A percentile compares a stretch with the other conserved stretches of the same genome.
Evolutionary conservation across 2,329 filamentous ascomycete species (phyloP).

Genomic region (Colletotrichum magnum): DNA sequence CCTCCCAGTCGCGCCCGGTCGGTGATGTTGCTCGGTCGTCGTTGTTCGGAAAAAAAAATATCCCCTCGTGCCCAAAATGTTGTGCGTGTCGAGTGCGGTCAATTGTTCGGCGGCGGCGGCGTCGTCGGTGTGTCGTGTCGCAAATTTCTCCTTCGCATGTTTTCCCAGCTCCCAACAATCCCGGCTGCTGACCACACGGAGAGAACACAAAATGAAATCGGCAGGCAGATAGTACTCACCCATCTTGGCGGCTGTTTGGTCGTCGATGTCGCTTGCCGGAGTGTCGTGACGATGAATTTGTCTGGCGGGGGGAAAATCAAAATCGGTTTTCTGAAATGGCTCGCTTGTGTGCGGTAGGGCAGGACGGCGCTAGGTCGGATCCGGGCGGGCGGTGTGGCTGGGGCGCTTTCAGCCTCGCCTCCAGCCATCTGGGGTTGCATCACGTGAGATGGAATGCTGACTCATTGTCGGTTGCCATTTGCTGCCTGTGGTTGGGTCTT

Average conservation of each 20-base stretch:
- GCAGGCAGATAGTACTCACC: slow-evolving; percentile 32
- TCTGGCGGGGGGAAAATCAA: slow-evolving; percentile 30
- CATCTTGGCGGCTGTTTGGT: slow-evolving; percentile 44
- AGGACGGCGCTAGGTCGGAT: slow-evolving; percentile 26
- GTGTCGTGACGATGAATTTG: slow-evolving; percentile 42
- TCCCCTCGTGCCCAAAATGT: slow-evolving; percentile 26
- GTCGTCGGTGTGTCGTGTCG: neutral
- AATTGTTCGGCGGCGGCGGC: slow-evolving; percentile 18
- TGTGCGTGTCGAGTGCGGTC: slow-evolving; percentile 16
- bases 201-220: slow-evolving; percentile 1
- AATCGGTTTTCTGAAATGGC: slow-evolving; percentile 40
- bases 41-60: neutral
- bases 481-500: neutral
- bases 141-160: neutral
- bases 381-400: slow-evolving; percentile 27
- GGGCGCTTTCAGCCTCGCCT: slow-evolving; percentile 23
- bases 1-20: neutral
- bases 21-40: neutral
- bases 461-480: neutral
- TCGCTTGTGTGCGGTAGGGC: slow-evolving; percentile 42
- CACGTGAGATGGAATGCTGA: slow-evolving; percentile 25
- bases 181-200: slow-evolving; percentile 27
- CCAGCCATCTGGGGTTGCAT: slow-evolving; percentile 2
- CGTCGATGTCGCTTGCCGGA: slow-evolving; percentile 41
- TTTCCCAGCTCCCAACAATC: neutral